Evolutionary conservation across 2,329 filamentous ascomycete species (phyloP), one percentile per base, ranked within the genome.

Genomic region (Pestalotiopsis sp.): DNA sequence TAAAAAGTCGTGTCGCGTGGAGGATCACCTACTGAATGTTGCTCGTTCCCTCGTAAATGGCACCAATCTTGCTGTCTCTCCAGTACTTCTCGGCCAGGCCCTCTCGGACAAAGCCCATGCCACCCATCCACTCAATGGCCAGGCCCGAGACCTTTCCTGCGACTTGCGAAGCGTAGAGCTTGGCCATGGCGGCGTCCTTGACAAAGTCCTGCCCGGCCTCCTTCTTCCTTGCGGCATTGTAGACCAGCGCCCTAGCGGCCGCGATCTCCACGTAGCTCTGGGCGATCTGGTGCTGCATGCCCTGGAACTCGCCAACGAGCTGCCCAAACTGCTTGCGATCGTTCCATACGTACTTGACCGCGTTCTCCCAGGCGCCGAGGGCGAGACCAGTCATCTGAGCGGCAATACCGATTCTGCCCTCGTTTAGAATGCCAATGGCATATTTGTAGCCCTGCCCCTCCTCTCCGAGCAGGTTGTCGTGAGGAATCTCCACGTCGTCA

Each of bases 361-460:
- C 96, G 78, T 98, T 98, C 80, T 98, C 95, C 84, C 93, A 99
- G 17, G 96, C 93, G 60, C 96, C 96, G 27, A 98, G 88, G 1
- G 96, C 95, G 68, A 99, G 88, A 68, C 96, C 96, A 0, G 96
- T 99, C 96, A 99, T 99, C 82, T 99, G 96, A 6, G 96, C 96
- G 2, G 95, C 96, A 77, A 99, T 99, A 74, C 96, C 96, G 77
- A 99, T 99, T 72, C 96, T 92, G 31, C 96, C 96, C 82, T 99
- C 96, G 82, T 99, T 99, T 78, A 99, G 84, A 4, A 98, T 85
- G 64, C 91, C 89, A 78, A 99, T 99, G 77, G 96, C 96, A 80
- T 98, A 98, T 84, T 98, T 98, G 88, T 99, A 99, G 39, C 96
- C 96, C 68, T 98, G 88, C 66, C 96, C 96, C 77, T 93, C 90